Base-by-base conservation (phyloP, 164 flowering plant species). In the Magnolia changhungtana region DNA sequence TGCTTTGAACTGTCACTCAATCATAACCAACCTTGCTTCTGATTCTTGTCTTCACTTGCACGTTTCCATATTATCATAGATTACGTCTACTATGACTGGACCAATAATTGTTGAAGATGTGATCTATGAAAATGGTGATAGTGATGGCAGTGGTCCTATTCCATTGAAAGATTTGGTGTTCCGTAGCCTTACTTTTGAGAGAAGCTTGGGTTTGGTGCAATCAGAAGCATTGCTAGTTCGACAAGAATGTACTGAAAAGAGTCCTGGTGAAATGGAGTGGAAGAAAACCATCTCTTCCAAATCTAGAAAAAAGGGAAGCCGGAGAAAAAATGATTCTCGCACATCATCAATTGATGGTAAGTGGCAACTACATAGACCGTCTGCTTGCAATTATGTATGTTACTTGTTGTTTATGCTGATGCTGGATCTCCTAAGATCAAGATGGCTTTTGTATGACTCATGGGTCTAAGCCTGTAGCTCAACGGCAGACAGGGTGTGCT, bases 171-270 rank as follows among this genome's bases (percentile, higher is more conserved):
- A 88, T 51, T 78, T 80, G 83, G 76, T 67, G 77, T 95, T 90
- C 73, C 97, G 99, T 3, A 92, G 97, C 66, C 96, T 95, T 78
- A 83, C 84, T 74, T 95, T 95, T 77, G 82, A 87, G 84, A 92
- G 99, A 85, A 79, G 86, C 64, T 84, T 89, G 84, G 82, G 90
- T 69, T 80, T 95, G 86, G 92, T 95, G 77, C 98, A 95, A 78
- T 93, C 99, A 66, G 98, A 95, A 87, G 97, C 92, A 81, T 79
- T 93, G 77, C 73, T 95, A 69, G 76, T 70, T 61, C 78, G 65
- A 61, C 87, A 80, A 77, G 85, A 49, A 61, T 59, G 76, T 66
- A 49, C 78, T 27, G 29, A 27, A 27, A 27, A 27, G 29, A 27
- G 29, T 27, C 29, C 29, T 27, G 29, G 29, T 27, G 87, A 85